A percentile compares a stretch with the other conserved stretches of the same genome.
Evolutionary conservation across 208 protist species (phyloP).

Genomic region (Acanthamoeba castellanii): DNA sequence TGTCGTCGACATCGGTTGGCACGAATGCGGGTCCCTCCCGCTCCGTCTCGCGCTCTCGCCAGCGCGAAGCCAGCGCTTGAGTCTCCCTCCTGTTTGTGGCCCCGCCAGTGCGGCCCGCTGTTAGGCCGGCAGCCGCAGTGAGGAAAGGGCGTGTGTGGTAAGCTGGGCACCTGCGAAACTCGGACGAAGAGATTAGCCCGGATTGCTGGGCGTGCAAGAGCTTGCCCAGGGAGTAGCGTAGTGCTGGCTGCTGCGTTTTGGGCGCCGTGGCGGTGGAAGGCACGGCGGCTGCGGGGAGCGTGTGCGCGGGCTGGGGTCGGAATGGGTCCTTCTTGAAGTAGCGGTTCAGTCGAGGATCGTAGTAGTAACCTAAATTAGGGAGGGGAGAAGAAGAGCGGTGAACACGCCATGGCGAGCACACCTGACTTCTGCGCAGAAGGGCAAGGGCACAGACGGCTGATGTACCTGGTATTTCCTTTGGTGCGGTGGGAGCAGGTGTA

Average conservation of each 20-base stretch:
- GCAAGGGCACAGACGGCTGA: too few species aligned
- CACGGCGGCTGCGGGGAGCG: background rate
- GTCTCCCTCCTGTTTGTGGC: background rate
- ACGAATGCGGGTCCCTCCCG: background rate
- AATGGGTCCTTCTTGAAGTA: constrained; percentile 71
- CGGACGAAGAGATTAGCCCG: background rate
- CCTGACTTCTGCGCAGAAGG: too few species aligned
- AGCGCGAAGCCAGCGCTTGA: background rate
- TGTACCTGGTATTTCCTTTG: background rate
- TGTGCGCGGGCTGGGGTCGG: constrained; percentile 34
- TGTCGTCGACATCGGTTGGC: constrained; percentile 8
- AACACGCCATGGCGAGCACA: too few species aligned
- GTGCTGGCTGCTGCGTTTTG: background rate
- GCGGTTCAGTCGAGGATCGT: constrained; percentile 31
- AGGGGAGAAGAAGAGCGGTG: too few species aligned
- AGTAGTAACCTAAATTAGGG: constrained; percentile 13
- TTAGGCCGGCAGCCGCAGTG: background rate
- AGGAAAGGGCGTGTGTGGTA: background rate
- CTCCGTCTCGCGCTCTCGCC: constrained; percentile 10
- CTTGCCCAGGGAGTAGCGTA: background rate
- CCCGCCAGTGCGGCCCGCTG: background rate
- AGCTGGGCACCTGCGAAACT: background rate
- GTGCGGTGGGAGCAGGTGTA: background rate
- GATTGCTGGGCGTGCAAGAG: background rate
- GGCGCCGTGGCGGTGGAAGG: background rate